Evolutionary conservation across 352 stramenopile species (phyloP).

Genomic region (Phytophthora syringae): DNA sequence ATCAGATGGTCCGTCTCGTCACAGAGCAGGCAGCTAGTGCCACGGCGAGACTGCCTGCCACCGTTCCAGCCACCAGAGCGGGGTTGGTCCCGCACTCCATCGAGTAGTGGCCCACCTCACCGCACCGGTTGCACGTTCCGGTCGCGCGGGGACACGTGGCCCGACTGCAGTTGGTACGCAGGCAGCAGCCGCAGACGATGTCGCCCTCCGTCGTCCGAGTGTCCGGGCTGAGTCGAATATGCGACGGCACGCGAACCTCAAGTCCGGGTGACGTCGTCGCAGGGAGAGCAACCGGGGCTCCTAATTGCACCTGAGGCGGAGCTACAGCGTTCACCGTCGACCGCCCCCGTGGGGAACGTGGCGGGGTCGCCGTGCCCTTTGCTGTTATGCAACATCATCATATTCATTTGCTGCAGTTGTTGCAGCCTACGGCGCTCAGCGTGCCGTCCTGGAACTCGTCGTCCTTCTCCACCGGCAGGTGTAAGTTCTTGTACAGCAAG

Average conservation of each 20-base stretch:
- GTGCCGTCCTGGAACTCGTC: background rate
- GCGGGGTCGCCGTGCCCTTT: too few relatives aligned
- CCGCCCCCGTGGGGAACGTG: too few relatives aligned
- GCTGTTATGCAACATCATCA: background rate
- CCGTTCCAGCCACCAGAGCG: too few relatives aligned
- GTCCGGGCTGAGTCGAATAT: background rate
- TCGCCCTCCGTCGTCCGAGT: background rate
- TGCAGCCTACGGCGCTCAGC: background rate
- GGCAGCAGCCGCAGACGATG: background rate
- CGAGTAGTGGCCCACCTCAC: background rate
- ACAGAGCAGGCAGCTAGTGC: background rate
- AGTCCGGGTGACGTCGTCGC: background rate
- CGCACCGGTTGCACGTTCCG: background rate
- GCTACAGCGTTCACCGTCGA: background rate
- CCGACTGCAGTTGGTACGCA: background rate
- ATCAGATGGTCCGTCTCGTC: background rate
- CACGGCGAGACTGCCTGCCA: background rate
- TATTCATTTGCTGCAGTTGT: conserved; percentile 2
- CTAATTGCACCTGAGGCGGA: too few relatives aligned
- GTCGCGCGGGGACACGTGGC: background rate
- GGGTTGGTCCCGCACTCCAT: background rate
- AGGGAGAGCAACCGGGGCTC: too few relatives aligned
- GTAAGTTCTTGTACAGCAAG: conserved; percentile 2
- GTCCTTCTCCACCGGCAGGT: conserved; percentile 1
- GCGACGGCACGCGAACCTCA: background rate